Base-by-base conservation (phyloP, 306 rosid genomes). In the Gleditsia sinensis region DNA sequence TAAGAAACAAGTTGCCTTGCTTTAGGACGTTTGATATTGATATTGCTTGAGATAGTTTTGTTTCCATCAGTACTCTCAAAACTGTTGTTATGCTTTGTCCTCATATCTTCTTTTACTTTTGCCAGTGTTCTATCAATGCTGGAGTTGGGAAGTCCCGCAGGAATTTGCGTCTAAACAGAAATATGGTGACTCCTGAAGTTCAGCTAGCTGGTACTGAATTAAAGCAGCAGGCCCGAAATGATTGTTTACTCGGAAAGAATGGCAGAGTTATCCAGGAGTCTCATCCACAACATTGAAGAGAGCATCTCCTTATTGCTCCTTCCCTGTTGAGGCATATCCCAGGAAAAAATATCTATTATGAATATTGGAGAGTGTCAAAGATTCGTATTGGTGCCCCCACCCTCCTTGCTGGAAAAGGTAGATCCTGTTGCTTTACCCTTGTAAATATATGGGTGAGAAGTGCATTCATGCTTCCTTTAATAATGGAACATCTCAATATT, bases 361-460 rank as follows among this genome's bases (percentile, higher is more conserved):
- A 81, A 69, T 43, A 78, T 32, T 73, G 65, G 77, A 64, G 87
- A 54, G 73, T 39, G 12, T 59, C 82, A 73, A 66, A 73, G 72
- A 66, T 13, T 72, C 43, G 59, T 72, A 74, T 40, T 73, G 36
- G 71, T 67, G 58, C 24, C 79, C 21, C 64, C 82, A 43, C 64
- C 68, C n/a, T 57, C 59, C 16, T 74, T 78, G 68, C 69, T 48
- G 14, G 86, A 81, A 76, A 85, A 83, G 88, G 96, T 86, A 86
- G 90, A 88, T 84, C 89, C 78, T 84, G 83, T 90, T 81, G 84
- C 82, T 74, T n/a, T 78, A 79, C 92, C 88, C 83, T 57, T 80
- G 51, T 57, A 80, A 70, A 80, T 79, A 34, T 69, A 79, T 60
- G 91, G 93, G 85, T 82, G 86, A 82, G 78, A 82, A 86, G 50